Evolutionary conservation across 306 rosid species (phyloP).

Genomic region (Myrica gale): DNA sequence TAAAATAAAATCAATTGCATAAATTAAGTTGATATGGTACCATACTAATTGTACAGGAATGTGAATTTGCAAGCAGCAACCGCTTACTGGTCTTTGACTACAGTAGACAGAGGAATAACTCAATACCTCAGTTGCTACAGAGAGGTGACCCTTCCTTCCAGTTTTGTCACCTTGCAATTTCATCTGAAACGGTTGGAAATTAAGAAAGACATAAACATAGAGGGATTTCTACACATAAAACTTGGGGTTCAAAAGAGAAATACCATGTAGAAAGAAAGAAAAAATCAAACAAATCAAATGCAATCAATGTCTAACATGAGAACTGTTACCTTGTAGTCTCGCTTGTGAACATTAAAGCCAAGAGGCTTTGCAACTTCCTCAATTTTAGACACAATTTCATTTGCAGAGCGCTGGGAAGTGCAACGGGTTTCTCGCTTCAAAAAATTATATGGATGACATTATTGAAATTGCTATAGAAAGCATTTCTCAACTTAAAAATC

Average conservation of each 20-base stretch:
- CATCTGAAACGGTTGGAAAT: slow-evolving; percentile 59
- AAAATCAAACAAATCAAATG: background rate
- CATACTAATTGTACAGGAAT: slow-evolving; percentile 1
- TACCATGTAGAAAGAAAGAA: background rate
- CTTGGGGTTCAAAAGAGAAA: background rate
- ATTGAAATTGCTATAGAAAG: background rate
- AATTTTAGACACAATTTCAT: slow-evolving; percentile 83
- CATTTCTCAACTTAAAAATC: background rate
- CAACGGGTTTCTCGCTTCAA: slow-evolving; percentile 81
- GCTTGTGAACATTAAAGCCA: slow-evolving; percentile 77
- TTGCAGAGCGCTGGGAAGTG: slow-evolving; percentile 78
- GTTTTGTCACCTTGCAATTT: slow-evolving; percentile 86
- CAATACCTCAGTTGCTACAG: slow-evolving; percentile 86
- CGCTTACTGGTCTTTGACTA: background rate
- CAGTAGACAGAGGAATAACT: slow-evolving; percentile 13
- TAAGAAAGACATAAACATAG: background rate
- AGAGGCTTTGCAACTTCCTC: slow-evolving; percentile 94
- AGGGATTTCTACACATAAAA: background rate
- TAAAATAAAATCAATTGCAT: slow-evolving; percentile 7
- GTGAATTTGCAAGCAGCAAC: slow-evolving; percentile 1
- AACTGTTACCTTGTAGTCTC: slow-evolving; percentile 69
- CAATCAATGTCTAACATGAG: background rate
- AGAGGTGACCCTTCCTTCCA: slow-evolving; percentile 94
- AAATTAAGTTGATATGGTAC: background rate
- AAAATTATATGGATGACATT: too few species aligned